These are phyloP conservation scores for Tremella yokohamensis DNA, from an alignment of 768 basidiomycete species.

Conservation along the genomic window DNA sequence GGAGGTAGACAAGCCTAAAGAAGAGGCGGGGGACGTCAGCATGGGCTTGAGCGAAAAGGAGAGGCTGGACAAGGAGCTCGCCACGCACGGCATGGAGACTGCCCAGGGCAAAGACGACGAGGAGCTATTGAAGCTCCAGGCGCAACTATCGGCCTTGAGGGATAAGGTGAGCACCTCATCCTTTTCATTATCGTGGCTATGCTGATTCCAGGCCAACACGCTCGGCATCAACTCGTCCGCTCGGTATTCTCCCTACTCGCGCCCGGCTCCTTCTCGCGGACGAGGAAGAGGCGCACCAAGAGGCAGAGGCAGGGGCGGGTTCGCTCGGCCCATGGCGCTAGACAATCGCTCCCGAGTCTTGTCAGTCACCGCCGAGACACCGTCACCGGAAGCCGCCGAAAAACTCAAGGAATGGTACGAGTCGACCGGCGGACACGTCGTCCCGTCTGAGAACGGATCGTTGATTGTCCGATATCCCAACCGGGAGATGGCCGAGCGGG, in stretches of 20 bases:
- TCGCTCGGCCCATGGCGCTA: conserved; percentile 69
- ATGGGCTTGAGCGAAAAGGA: conserved; percentile 33
- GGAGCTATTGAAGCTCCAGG: conserved; percentile 40
- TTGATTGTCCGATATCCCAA: conserved; percentile 34
- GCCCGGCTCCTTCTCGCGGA: conserved; percentile 55
- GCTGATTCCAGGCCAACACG: conserved; percentile 54
- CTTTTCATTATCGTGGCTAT: not conserved
- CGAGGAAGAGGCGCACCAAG: conserved; percentile 53
- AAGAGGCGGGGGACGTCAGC: conserved; percentile 26
- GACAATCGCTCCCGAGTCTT: conserved; percentile 84
- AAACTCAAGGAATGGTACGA: conserved; percentile 79
- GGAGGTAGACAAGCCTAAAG: conserved; percentile 43
- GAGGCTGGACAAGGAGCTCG: conserved; percentile 74
- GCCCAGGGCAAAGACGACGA: conserved; percentile 38
- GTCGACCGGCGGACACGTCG: conserved; percentile 53
- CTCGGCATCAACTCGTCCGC: conserved; percentile 51
- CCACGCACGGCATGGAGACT: conserved; percentile 58
- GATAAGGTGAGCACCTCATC: conserved; percentile 54
- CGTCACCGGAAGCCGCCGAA: conserved; percentile 54
- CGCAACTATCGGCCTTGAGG: conserved; percentile 47
- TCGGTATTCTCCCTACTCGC: conserved; percentile 51
- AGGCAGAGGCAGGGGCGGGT: conserved; percentile 9
- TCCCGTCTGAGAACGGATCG: conserved; percentile 20
- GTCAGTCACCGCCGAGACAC: conserved; percentile 64
- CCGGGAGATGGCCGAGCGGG: conserved; percentile 46